phyloP scores from a whole-genome alignment of 1,139 yeast genomes.

The Yamadazyma dendronema region DNA sequence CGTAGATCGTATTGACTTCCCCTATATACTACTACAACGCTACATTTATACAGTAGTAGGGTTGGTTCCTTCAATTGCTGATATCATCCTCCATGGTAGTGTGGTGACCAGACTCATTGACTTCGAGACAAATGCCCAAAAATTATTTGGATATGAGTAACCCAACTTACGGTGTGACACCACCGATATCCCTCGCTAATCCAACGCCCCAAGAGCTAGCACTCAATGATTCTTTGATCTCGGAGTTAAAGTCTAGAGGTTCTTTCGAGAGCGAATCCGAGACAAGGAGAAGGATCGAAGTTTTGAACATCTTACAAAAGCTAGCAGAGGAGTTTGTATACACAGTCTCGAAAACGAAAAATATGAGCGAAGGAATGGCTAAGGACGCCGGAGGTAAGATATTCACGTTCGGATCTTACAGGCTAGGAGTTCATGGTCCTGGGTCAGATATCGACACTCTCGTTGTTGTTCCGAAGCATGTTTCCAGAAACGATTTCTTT shows the following conservation, averaged over 20 bases:
- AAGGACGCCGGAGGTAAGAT: slow-evolving; percentile 95
- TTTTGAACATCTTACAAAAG: slow-evolving; percentile 66
- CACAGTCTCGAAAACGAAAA: slow-evolving; percentile 71
- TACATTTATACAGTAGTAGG: no score
- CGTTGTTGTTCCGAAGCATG: slow-evolving; percentile 95
- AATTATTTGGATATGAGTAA: slow-evolving; percentile 20
- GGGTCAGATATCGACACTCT: slow-evolving; percentile 97
- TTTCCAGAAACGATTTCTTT: slow-evolving; percentile 86
- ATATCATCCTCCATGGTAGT: no score
- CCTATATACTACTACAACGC: no score
- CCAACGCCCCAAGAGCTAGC: slow-evolving; percentile 79
- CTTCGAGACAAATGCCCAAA: not conserved
- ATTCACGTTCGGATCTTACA: slow-evolving; percentile 90
- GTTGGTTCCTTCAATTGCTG: no score
- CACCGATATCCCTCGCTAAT: slow-evolving; percentile 79
- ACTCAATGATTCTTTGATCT: slow-evolving; percentile 72
- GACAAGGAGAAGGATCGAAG: slow-evolving; percentile 75
- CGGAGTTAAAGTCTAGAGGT: slow-evolving; percentile 77
- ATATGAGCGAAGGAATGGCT: slow-evolving; percentile 98
- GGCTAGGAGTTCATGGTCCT: slow-evolving; percentile 95
- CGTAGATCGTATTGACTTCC: no score
- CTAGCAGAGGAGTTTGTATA: slow-evolving; percentile 80
- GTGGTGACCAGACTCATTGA: no score
- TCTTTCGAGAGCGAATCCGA: slow-evolving; percentile 87
- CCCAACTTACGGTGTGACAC: slow-evolving; percentile 73